phyloP scores from a whole-genome alignment of 148 eudicot genomes.

The Tetragonia tetragonoides region DNA sequence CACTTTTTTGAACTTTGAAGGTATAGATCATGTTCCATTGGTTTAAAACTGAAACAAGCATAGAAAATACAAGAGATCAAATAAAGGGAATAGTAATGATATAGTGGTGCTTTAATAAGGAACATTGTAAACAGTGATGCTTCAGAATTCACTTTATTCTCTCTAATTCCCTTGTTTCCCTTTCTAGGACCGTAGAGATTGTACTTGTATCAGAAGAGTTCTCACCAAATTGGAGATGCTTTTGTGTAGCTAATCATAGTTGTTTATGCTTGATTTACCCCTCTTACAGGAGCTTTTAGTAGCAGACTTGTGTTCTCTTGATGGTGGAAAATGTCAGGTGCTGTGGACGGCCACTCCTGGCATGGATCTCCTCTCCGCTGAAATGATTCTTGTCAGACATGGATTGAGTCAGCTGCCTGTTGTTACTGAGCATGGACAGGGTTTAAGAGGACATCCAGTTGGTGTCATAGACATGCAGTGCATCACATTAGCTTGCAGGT shows the following conservation, averaged over 20 bases:
- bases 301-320: constrained; percentile 44
- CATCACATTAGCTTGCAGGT: constrained; percentile 79
- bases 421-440: constrained; percentile 42
- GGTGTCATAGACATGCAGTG: constrained; percentile 85
- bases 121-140: not conserved
- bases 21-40: no score
- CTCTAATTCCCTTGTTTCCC: not conserved
- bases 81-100: no score
- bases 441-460: constrained; percentile 45
- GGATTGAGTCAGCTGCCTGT: constrained; percentile 66
- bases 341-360: constrained; percentile 55
- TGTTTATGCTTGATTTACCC: not conserved
- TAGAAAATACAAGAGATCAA: no score
- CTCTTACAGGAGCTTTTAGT: constrained; percentile 61
- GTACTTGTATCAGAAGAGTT: not conserved
- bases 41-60: no score
- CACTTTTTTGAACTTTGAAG: no score
- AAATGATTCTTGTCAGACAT: constrained; percentile 49
- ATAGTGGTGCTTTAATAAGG: not conserved
- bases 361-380: constrained; percentile 64
- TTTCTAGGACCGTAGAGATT: not conserved
- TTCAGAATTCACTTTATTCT: not conserved
- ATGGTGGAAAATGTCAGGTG: constrained; percentile 33
- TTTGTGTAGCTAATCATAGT: not conserved
- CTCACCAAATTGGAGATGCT: not conserved